Evolutionary conservation across 306 rosid species (phyloP).

Genomic region (Medicago lupulina): DNA sequence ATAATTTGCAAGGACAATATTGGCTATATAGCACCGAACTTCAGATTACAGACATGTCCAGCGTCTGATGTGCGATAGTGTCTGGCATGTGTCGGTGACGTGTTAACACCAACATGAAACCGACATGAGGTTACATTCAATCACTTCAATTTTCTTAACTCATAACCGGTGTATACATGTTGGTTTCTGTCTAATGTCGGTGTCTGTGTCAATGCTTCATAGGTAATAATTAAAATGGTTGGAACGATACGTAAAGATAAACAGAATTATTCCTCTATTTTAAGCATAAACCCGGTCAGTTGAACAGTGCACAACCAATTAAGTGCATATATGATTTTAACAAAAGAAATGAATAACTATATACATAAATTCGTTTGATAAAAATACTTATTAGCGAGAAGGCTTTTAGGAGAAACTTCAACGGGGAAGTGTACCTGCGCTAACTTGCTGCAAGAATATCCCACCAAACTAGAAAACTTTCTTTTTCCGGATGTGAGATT

Average conservation of each 20-base stretch:
- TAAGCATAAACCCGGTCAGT: conserved; percentile 4
- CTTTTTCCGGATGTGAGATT: conserved; percentile 73
- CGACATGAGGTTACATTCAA: background rate
- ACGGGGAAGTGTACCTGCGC: conserved; percentile 70
- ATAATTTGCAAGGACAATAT: too few species aligned
- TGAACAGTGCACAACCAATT: background rate
- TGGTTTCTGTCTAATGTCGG: too few species aligned
- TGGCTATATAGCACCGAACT: background rate
- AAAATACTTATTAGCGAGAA: background rate
- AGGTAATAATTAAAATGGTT: conserved; percentile 8
- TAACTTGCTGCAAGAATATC: conserved; percentile 88
- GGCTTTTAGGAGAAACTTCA: conserved; percentile 25
- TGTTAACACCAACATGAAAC: background rate
- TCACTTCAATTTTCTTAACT: too few species aligned
- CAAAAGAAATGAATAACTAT: conserved; percentile 25
- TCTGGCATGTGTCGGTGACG: too few species aligned
- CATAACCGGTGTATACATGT: too few species aligned
- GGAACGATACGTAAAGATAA: background rate
- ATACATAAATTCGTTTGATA: background rate
- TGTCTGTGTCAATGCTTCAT: background rate
- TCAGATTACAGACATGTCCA: background rate
- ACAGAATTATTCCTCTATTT: background rate
- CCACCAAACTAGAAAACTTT: conserved; percentile 77
- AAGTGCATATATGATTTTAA: background rate
- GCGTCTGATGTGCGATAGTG: background rate